A percentile compares a stretch with the other conserved stretches of the same genome.
These are phyloP conservation scores for Lycium barbarum DNA, from an alignment of 257 asterid species.

Conservation along the genomic window DNA sequence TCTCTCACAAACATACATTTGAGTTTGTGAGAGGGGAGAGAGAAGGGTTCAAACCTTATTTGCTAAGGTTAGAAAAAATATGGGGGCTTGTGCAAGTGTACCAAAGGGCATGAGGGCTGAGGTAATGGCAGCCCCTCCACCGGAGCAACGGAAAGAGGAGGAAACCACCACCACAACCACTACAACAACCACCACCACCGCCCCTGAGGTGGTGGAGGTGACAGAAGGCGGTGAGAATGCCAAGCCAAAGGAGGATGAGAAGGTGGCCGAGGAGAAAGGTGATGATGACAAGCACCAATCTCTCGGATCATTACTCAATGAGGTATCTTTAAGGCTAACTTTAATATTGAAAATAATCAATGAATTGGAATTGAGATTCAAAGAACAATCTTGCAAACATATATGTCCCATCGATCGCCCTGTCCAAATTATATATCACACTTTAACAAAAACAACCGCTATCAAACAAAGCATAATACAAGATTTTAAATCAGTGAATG, in stretches of 20 bases:
- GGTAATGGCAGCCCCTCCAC: constrained; percentile 42
- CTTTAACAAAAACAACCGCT: not conserved
- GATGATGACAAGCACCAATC: not conserved
- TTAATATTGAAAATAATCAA: not conserved
- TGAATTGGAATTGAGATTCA: not conserved
- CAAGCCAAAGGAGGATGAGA: constrained; percentile 27
- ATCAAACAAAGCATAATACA: not conserved
- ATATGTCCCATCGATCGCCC: not conserved
- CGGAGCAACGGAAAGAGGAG: constrained; percentile 55
- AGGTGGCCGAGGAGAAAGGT: constrained; percentile 39
- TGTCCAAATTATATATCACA: not conserved
- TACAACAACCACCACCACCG: constrained; percentile 30
- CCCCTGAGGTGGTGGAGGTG: constrained; percentile 34
- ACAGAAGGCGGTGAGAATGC: constrained; percentile 30
- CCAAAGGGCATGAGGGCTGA: constrained; percentile 57
- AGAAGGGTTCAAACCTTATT: constrained; percentile 26
- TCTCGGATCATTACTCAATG: not conserved
- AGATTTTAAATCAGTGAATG: too few relatives aligned
- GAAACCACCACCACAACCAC: constrained; percentile 30
- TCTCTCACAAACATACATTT: constrained; percentile 12
- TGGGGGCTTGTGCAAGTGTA: constrained; percentile 72
- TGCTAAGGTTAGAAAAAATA: not conserved
- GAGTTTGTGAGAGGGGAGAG: constrained; percentile 28
- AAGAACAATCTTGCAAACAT: not conserved
- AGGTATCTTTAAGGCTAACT: not conserved